phyloP scores from a whole-genome alignment of 768 basidiomycete genomes.

The Suillus placidus region DNA sequence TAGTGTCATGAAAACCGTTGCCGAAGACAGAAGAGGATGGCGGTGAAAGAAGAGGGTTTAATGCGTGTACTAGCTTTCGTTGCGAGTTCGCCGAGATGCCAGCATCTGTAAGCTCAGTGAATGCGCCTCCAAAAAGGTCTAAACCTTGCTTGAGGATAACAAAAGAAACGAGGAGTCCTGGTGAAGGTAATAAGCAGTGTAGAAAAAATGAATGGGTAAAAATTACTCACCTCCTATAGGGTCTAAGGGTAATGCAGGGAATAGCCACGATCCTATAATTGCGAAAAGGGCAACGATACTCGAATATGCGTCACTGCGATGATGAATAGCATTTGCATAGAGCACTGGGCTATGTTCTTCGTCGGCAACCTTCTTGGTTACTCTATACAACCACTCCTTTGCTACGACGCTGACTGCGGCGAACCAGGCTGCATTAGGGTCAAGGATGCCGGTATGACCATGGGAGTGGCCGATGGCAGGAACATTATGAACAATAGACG shows the following conservation, averaged over 20 bases:
- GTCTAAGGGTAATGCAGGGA: slow-evolving; percentile 86
- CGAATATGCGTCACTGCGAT: slow-evolving; percentile 96
- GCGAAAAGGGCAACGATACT: slow-evolving; percentile 90
- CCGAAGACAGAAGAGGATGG: slow-evolving; percentile 17
- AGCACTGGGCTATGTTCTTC: slow-evolving; percentile 91
- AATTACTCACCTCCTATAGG: slow-evolving; percentile 79
- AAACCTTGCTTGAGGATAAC: slow-evolving; percentile 84
- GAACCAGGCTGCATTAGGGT: slow-evolving; percentile 97
- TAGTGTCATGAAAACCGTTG: slow-evolving; percentile 16
- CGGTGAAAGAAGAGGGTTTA: slow-evolving; percentile 56
- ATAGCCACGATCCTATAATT: slow-evolving; percentile 87
- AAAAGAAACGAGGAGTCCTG: slow-evolving; percentile 86
- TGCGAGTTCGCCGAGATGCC: slow-evolving; percentile 64
- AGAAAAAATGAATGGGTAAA: background rate
- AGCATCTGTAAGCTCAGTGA: slow-evolving; percentile 83
- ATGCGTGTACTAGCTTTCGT: slow-evolving; percentile 52
- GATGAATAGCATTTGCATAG: slow-evolving; percentile 95
- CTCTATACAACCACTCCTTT: slow-evolving; percentile 93
- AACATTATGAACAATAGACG: slow-evolving; percentile 55
- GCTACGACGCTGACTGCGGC: slow-evolving; percentile 75
- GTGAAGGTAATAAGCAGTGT: slow-evolving; percentile 7
- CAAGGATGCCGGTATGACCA: slow-evolving; percentile 59
- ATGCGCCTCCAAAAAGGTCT: slow-evolving; percentile 64
- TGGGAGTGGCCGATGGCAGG: slow-evolving; percentile 58
- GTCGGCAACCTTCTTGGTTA: slow-evolving; percentile 87